phyloP scores from a whole-genome alignment of 1,139 yeast species.

The Lodderomyces metapsilosis region DNA sequence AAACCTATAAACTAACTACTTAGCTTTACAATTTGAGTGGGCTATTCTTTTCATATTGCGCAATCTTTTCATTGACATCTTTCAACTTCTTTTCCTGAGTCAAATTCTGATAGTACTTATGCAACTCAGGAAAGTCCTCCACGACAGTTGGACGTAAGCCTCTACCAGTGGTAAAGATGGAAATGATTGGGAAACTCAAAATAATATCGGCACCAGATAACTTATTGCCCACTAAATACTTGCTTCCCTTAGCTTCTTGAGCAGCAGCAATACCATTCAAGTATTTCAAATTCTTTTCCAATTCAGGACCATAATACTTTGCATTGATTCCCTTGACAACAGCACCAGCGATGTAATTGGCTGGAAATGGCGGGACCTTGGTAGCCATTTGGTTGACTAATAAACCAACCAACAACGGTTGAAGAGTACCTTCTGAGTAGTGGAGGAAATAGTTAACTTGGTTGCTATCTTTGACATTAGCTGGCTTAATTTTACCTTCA shows the following conservation, averaged over 20 bases:
- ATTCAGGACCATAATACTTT: constrained; percentile 26
- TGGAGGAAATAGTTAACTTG: constrained; percentile 34
- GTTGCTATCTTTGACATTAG: constrained; percentile 23
- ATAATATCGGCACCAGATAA: constrained; percentile 40
- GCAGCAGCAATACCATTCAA: constrained; percentile 29
- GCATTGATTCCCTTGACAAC: constrained; percentile 25
- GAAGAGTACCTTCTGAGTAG: constrained; percentile 38
- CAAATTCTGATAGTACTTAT: constrained; percentile 24
- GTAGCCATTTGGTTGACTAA: constrained; percentile 27
- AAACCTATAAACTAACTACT: too few species aligned
- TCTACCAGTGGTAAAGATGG: constrained; percentile 17
- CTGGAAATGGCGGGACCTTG: constrained; percentile 27
- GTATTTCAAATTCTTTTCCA: constrained; percentile 24
- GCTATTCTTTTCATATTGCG: not conserved
- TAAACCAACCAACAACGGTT: constrained; percentile 29
- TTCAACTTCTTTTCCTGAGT: constrained; percentile 5
- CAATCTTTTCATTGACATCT: constrained; percentile 2
- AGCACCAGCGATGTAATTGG: constrained; percentile 20
- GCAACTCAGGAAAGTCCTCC: constrained; percentile 23
- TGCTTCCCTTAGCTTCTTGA: constrained; percentile 22
- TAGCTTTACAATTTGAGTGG: constrained; percentile 1
- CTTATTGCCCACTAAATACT: constrained; percentile 35
- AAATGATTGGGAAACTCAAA: constrained; percentile 30
- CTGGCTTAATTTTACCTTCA: constrained; percentile 23
- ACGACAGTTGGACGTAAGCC: not conserved